Evolutionary conservation across 2,329 filamentous ascomycete genomes (phyloP).

Genomic region (Rhytidhysteron rufulum): DNA sequence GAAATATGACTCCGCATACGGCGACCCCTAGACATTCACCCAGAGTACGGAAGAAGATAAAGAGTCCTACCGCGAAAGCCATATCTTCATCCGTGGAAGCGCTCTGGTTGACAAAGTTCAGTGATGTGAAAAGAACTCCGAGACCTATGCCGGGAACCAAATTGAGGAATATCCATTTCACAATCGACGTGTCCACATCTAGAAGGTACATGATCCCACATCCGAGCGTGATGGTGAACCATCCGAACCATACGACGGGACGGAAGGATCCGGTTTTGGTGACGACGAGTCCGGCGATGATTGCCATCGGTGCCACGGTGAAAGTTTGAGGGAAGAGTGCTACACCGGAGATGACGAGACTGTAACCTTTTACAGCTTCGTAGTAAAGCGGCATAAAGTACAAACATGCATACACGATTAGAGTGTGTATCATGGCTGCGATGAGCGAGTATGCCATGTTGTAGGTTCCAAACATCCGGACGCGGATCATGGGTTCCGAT

Average conservation of each 20-base stretch:
- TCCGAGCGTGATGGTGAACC: constrained; percentile 37
- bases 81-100: constrained; percentile 35
- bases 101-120: constrained; percentile 45
- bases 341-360: constrained; percentile 17
- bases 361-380: constrained; percentile 17
- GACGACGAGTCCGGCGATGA: constrained; percentile 20
- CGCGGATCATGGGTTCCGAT: constrained; percentile 21
- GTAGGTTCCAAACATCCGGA: constrained; percentile 25
- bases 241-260: constrained; percentile 23
- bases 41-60: constrained; percentile 46
- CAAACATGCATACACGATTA: constrained; percentile 18
- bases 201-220: constrained; percentile 42
- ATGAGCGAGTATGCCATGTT: constrained; percentile 26
- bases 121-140: constrained; percentile 40
- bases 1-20: constrained; percentile 43
- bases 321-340: constrained; percentile 28
- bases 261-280: constrained; percentile 18
- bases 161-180: constrained; percentile 43
- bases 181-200: constrained; percentile 32
- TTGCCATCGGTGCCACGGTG: constrained; percentile 20
- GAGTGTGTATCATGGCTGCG: constrained; percentile 24
- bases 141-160: constrained; percentile 38
- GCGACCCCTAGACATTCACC: constrained; percentile 48
- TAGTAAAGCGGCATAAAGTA: constrained; percentile 33
- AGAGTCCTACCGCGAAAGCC: constrained; percentile 39